Percentiles rank a stretch among this genome's conserved stretches.
These are phyloP conservation scores for Taxillus chinensis DNA, from an alignment of 164 flowering plant genomes.

Conservation along the genomic window DNA sequence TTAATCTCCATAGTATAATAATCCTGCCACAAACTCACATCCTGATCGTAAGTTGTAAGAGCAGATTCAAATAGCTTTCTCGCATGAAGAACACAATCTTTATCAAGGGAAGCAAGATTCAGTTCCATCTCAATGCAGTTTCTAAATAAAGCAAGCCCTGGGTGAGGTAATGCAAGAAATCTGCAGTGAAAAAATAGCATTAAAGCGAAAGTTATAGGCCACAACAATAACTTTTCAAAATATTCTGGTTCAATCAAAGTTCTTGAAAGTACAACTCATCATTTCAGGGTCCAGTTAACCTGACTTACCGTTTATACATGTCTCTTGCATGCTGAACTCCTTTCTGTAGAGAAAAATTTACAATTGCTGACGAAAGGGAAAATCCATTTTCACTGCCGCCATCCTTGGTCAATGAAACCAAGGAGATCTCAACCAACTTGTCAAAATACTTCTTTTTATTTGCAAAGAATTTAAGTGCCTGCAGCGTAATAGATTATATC, in stretches of 20 bases:
- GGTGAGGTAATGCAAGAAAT: slow-evolving; percentile 62
- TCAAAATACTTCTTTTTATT: slow-evolving; percentile 47
- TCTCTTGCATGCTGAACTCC: slow-evolving; percentile 67
- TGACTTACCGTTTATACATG: slow-evolving; percentile 51
- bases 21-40: slow-evolving; percentile 60
- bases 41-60: slow-evolving; percentile 48
- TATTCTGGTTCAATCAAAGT: neutral
- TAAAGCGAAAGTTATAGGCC: no score
- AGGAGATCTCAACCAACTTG: slow-evolving; percentile 55
- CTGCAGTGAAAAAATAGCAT: slow-evolving; percentile 27
- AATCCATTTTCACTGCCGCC: slow-evolving; percentile 44
- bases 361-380: slow-evolving; percentile 58
- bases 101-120: slow-evolving; percentile 49
- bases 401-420: slow-evolving; percentile 32
- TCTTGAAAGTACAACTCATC: neutral
- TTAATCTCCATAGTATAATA: slow-evolving; percentile 64
- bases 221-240: no score
- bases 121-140: slow-evolving; percentile 73
- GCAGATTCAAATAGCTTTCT: slow-evolving; percentile 74
- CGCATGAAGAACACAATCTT: slow-evolving; percentile 48
- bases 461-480: slow-evolving; percentile 70
- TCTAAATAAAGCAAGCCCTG: slow-evolving; percentile 52
- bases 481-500: slow-evolving; percentile 11
- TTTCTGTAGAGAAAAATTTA: slow-evolving; percentile 44
- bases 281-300: neutral